Conservation (phyloP, 106 monocot species). For the Dioscorea alata region DNA sequence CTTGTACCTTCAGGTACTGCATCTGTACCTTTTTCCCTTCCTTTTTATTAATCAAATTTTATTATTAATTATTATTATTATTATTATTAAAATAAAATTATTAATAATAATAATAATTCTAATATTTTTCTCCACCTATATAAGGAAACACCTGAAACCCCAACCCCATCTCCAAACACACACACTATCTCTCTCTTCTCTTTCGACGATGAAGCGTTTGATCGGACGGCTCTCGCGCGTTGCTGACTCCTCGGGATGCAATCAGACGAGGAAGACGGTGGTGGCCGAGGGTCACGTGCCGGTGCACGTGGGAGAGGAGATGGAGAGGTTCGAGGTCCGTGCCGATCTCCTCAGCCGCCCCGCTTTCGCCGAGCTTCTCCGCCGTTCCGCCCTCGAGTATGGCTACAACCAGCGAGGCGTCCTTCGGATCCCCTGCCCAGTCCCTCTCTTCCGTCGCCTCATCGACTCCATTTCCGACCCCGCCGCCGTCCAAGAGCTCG, state of each 20-base stretch:
- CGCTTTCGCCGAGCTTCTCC: slow-evolving; percentile 28
- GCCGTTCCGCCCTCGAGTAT: slow-evolving; percentile 36
- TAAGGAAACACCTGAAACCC: background rate
- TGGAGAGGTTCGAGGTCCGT: slow-evolving; percentile 26
- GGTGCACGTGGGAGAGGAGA: slow-evolving; percentile 28
- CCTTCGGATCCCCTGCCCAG: slow-evolving; percentile 33
- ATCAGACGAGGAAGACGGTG: background rate
- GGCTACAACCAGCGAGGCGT: slow-evolving; percentile 38
- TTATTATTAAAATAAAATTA: background rate
- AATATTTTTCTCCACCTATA: background rate
- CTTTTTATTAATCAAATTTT: background rate
- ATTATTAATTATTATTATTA: background rate
- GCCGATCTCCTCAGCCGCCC: slow-evolving; percentile 27
- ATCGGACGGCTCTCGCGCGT: slow-evolving; percentile 28
- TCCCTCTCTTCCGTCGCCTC: slow-evolving; percentile 16
- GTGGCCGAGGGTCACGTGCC: slow-evolving; percentile 37
- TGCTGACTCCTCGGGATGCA: slow-evolving; percentile 17
- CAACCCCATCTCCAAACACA: background rate
- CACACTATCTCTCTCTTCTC: background rate
- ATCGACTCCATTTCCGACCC: background rate
- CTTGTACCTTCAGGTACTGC: too few relatives aligned
- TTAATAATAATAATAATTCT: background rate
- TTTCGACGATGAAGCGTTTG: slow-evolving; percentile 27
- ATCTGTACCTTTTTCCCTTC: too few relatives aligned
- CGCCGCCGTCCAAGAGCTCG: background rate